Conservation (phyloP, 208 protist species). For the Lotmaria passim region DNA sequence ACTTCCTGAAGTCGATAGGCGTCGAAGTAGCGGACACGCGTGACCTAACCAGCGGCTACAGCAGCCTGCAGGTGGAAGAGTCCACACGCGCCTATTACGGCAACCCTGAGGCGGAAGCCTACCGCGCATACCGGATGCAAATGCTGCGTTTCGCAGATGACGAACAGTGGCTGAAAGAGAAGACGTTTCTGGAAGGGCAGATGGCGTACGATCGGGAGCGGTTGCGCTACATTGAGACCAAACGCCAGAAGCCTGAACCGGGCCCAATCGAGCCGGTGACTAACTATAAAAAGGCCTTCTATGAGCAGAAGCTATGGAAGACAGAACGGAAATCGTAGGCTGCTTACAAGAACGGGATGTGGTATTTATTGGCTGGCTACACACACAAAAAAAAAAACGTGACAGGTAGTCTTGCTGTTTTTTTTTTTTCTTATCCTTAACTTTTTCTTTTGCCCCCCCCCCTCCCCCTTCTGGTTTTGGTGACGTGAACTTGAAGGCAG, state of each 20-base stretch:
- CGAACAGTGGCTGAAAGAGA: constrained; percentile 51
- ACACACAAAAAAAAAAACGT: not conserved
- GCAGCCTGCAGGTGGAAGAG: constrained; percentile 40
- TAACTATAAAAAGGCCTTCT: constrained; percentile 17
- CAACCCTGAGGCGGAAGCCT: constrained; percentile 62
- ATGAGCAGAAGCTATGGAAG: not conserved
- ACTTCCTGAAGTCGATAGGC: constrained; percentile 51
- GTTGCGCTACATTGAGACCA: constrained; percentile 34
- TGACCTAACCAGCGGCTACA: constrained; percentile 37
- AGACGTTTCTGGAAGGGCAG: constrained; percentile 32
- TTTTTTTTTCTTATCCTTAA: not conserved
- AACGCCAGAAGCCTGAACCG: not conserved
- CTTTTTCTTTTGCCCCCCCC: not conserved
- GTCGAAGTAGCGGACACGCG: constrained; percentile 46
- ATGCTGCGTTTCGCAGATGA: constrained; percentile 39
- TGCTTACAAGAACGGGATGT: not conserved
- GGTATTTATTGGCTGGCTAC: not conserved
- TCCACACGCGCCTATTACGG: constrained; percentile 57
- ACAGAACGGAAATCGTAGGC: not conserved
- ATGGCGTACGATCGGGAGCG: constrained; percentile 35
- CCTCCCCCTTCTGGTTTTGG: too few relatives aligned
- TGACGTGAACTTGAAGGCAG: too few relatives aligned
- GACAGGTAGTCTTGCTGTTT: not conserved
- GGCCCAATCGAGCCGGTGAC: constrained; percentile 9
- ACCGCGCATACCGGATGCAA: constrained; percentile 39